These are phyloP conservation scores for Cucumis hystrix DNA, from an alignment of 306 rosid species.

Conservation along the genomic window DNA sequence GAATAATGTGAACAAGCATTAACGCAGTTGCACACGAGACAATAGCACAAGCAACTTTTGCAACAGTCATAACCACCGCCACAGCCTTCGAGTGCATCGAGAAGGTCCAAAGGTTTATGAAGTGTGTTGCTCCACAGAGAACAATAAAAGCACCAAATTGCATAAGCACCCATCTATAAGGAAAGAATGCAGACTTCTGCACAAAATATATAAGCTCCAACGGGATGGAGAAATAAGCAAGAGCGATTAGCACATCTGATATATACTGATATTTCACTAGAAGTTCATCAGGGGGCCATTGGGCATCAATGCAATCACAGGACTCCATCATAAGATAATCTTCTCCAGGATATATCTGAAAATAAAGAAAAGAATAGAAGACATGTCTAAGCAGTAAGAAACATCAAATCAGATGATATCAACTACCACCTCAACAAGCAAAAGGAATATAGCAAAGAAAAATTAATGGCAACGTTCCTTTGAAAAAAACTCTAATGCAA, in stretches of 20 bases:
- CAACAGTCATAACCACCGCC: slow-evolving; percentile 64
- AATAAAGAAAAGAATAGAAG: background rate
- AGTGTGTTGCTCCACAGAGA: slow-evolving; percentile 93
- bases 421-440: background rate
- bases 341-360: background rate
- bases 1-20: slow-evolving; percentile 92
- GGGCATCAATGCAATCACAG: slow-evolving; percentile 76
- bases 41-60: slow-evolving; percentile 68
- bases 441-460: background rate
- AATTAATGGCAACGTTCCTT: background rate
- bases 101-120: slow-evolving; percentile 83
- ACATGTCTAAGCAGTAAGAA: background rate
- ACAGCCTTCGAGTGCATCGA: slow-evolving; percentile 63
- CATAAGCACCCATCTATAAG: slow-evolving; percentile 95
- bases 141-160: slow-evolving; percentile 95
- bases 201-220: slow-evolving; percentile 87
- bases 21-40: slow-evolving; percentile 88
- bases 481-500: background rate
- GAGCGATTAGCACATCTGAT: slow-evolving; percentile 67
- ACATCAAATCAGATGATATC: background rate
- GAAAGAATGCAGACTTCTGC: slow-evolving; percentile 77
- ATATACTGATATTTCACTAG: slow-evolving; percentile 88
- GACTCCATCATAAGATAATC: slow-evolving; percentile 43
- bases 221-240: slow-evolving; percentile 93
- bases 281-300: slow-evolving; percentile 78